Percentiles rank a stretch among this genome's conserved stretches.
These are phyloP conservation scores for Peziza echinospora DNA, from an alignment of 495 filamentous ascomycete species.

Conservation along the genomic window DNA sequence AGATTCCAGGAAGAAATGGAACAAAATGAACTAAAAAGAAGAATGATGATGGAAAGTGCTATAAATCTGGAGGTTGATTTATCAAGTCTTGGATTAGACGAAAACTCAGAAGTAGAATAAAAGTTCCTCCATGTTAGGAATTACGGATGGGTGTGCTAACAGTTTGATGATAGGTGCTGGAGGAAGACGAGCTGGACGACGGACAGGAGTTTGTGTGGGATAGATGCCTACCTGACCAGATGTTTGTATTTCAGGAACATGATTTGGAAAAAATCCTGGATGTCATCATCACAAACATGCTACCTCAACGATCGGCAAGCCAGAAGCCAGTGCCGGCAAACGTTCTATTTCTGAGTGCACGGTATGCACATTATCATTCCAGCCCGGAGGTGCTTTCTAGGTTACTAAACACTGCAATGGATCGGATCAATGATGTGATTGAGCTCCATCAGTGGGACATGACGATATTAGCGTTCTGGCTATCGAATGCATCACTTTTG, in stretches of 20 bases:
- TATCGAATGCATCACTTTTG: conserved; percentile 86
- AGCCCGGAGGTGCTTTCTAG: conserved; percentile 62
- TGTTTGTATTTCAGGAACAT: conserved; percentile 97
- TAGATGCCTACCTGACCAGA: conserved; percentile 86
- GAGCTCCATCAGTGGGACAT: conserved; percentile 96
- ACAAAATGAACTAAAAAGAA: conserved; percentile 81
- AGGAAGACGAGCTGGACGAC: conserved; percentile 62
- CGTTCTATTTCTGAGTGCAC: conserved; percentile 80
- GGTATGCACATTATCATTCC: conserved; percentile 93
- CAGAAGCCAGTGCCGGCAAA: conserved; percentile 97
- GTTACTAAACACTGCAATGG: conserved; percentile 67
- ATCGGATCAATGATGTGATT: conserved; percentile 90
- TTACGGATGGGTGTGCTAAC: conserved; percentile 22
- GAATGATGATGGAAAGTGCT: conserved; percentile 99
- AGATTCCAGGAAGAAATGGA: conserved; percentile 93
- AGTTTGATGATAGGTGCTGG: conserved; percentile 34
- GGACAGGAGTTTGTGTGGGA: conserved; percentile 96
- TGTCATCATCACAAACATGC: conserved; percentile 96
- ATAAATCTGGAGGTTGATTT: conserved; percentile 93
- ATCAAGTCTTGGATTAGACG: conserved; percentile 86
- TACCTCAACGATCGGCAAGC: conserved; percentile 76
- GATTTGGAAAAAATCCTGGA: conserved; percentile 78
- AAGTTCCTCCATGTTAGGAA: too few species aligned
- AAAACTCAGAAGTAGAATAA: conserved; percentile 80
- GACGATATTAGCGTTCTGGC: conserved; percentile 97